Base-by-base conservation (phyloP, 2,329 filamentous ascomycete genomes). In the Neocatenulostroma microsporum region DNA sequence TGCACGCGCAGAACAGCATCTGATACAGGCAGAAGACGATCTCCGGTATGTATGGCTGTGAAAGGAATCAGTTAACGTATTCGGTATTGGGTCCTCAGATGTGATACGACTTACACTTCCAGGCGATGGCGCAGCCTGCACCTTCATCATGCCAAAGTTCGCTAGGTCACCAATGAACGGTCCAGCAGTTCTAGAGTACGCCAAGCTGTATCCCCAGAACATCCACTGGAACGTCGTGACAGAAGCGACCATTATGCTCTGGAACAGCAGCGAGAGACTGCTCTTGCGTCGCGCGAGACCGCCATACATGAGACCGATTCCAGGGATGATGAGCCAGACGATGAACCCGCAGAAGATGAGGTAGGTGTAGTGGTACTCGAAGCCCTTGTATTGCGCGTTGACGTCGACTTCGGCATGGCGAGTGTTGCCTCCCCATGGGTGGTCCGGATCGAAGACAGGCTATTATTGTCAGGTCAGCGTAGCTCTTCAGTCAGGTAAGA, bases 161-260 rank as follows among this genome's bases (percentile, higher is more conserved):
- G 80, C 74, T 38, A 98, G 67, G 61, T 96, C 78, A 37, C 91
- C 91, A 57, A 98, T 96, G 67, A 84, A 96, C 36, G 84, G 82
- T 19, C 50, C 95, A 4, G 81, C 84, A 11, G 78, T 78, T 28
- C 75, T 72, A 56, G 84, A 91, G 66, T 96, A 95, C 35, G 89
- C 88, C 44, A 98, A 72, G 11, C 89, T 94, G 64, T 94, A 98
- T 24, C 91, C 91, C 89, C 91, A 96, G 63, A 98, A 95, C 58
- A 95, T 96, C 91, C 91, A 98, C 68, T 98, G 91, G 70, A 98
- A 95, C 39, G 84, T 82, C 61, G 95, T 74, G 58, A 96, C 80
- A 31, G 84, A 88, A 59, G 83, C 83, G 30, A 87, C 91, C 62
- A 83, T 89, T 84, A 98, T 93, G 67, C 83, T 87, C 11, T 89